Evolutionary conservation across 129 eudicot genomes (phyloP), one percentile per base, ranked within the genome.

Genomic region (Sambucus nigra): DNA sequence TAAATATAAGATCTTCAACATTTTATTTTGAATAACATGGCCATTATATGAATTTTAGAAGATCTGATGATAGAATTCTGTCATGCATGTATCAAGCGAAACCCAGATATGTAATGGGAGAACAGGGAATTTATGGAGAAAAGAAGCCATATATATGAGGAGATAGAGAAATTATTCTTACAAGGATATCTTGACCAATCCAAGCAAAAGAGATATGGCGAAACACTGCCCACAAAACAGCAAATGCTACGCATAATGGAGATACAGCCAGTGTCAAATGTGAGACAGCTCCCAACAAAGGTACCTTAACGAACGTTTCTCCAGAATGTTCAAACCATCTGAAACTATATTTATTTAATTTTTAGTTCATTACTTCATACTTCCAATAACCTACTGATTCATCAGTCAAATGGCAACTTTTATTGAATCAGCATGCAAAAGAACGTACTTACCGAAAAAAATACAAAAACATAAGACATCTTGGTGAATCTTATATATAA

Each of bases 151-250:
- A 35, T 12, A 35, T 53, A 21, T 56, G 15, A 48, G 12, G 24
- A 14, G 16, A 35, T 1, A 29, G 32, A 45, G 53, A 51, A 28
- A n/a, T 17, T 20, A 61, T 55, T 65, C 99, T 86, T 83, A 92
- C 99, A 60, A 92, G 99, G 73, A 92, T 80, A 67, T 92, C 96
- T 86, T 92, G 99, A 57, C 96, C 99, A 46, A 92, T 92, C 99
- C 99, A 92, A 63, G 96, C 96, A 63, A 71, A 80, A 45, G 86
- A 71, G 65, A 52, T 60, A 51, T 70, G 79, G 64, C 99, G 95
- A 53, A 60, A 82, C 64, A 86, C 87, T 41, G 95, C 99, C 99
- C 99, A 92, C 40, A 86, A 69, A 59, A 86, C 85, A 50, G 94
- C 91, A 63, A 82, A 85, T 13, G 69, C 68, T 59, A 89, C 24